Conservation (phyloP, 192 early-diverging fungal species). For the Umbelopsis sp. region DNA sequence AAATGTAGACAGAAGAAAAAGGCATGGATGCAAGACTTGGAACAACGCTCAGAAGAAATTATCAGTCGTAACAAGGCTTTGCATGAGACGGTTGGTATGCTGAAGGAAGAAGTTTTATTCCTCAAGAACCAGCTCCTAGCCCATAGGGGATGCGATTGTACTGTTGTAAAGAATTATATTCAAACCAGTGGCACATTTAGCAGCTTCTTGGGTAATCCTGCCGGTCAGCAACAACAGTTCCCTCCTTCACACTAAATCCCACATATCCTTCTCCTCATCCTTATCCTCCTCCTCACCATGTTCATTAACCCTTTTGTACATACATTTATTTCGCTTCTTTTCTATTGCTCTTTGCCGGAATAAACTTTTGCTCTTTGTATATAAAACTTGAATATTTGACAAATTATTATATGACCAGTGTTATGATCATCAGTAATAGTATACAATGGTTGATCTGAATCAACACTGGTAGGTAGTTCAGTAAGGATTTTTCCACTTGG, state of each 20-base stretch:
- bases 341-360: too few species aligned
- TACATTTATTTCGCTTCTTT: too few species aligned
- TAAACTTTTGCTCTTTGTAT: too few species aligned
- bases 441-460: too few species aligned
- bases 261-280: too few species aligned
- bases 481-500: too few species aligned
- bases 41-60: constrained; percentile 27
- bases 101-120: constrained; percentile 36
- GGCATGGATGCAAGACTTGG: constrained; percentile 38
- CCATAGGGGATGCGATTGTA: constrained; percentile 35
- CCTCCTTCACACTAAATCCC: neutral
- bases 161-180: constrained; percentile 20
- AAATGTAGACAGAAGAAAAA: constrained; percentile 45
- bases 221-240: neutral
- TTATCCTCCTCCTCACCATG: too few species aligned
- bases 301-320: too few species aligned
- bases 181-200: constrained; percentile 13
- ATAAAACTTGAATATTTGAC: too few species aligned
- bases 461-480: too few species aligned
- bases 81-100: constrained; percentile 22
- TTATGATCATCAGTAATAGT: too few species aligned
- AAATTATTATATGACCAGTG: too few species aligned
- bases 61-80: constrained; percentile 29
- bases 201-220: neutral
- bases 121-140: constrained; percentile 34